These are phyloP conservation scores for Erythrophleum fordii DNA, from an alignment of 306 rosid genomes.

Conservation along the genomic window DNA sequence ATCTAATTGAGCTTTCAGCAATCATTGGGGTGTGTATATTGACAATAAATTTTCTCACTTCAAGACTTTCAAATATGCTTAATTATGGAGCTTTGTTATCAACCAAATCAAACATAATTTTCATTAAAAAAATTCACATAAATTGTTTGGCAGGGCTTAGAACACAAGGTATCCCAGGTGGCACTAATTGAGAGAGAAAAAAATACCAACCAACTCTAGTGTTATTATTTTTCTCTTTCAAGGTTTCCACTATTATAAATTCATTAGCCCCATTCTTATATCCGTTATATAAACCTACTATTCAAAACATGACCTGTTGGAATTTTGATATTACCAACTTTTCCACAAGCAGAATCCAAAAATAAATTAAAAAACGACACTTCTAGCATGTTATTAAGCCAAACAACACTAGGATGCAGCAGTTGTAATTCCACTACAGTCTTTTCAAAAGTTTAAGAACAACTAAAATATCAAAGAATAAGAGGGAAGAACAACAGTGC, in stretches of 20 bases:
- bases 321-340: background rate
- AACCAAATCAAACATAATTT: background rate
- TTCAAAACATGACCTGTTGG: background rate
- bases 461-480: constrained; percentile 15
- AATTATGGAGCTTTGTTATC: background rate
- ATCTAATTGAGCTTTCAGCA: background rate
- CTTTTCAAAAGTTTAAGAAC: background rate
- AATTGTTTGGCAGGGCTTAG: background rate
- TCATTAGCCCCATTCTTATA: background rate
- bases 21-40: background rate
- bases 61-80: background rate
- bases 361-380: background rate
- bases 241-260: background rate
- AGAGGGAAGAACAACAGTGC: constrained; percentile 22
- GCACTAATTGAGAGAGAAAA: background rate
- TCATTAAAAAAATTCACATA: background rate
- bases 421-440: background rate
- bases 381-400: background rate
- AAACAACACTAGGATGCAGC: background rate
- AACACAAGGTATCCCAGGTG: background rate
- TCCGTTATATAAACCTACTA: background rate
- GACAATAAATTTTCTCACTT: background rate
- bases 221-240: background rate
- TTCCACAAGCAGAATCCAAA: background rate
- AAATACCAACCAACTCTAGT: background rate